A percentile compares a stretch with the other conserved stretches of the same genome.
These are phyloP conservation scores for Omphalea diandra DNA, from an alignment of 441 rosid genomes.

Conservation along the genomic window DNA sequence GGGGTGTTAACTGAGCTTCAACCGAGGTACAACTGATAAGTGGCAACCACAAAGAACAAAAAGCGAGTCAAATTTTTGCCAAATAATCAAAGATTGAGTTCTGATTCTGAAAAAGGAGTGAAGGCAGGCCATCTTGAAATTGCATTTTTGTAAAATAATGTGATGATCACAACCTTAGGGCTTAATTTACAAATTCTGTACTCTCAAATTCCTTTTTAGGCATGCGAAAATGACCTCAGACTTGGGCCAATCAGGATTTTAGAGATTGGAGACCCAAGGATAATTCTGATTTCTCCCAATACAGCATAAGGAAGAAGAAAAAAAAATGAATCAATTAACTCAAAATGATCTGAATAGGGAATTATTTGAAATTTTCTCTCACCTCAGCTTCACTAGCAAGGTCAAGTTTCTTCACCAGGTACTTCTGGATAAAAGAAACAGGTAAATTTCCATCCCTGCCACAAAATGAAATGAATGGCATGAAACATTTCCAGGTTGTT, in stretches of 20 bases:
- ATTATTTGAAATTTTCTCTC: slow-evolving; percentile 24
- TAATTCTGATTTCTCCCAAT: background rate
- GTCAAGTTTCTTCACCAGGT: slow-evolving; percentile 80
- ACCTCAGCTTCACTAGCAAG: slow-evolving; percentile 86
- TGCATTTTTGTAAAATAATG: background rate
- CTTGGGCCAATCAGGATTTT: background rate
- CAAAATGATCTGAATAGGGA: background rate
- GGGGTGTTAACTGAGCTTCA: too few relatives aligned
- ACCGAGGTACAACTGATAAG: too few relatives aligned
- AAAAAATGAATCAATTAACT: too few relatives aligned
- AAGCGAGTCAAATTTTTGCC: too few relatives aligned
- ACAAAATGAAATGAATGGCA: slow-evolving; percentile 21
- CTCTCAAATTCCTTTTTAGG: background rate
- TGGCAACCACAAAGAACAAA: too few relatives aligned
- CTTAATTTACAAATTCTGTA: background rate
- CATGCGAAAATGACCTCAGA: background rate
- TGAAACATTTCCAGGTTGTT: slow-evolving; percentile 14
- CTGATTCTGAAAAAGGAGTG: background rate
- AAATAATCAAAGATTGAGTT: too few relatives aligned
- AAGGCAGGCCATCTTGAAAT: background rate
- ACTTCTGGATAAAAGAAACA: slow-evolving; percentile 82
- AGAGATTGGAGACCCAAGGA: background rate
- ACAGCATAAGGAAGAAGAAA: too few relatives aligned
- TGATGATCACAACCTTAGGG: background rate
- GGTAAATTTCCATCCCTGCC: slow-evolving; percentile 84